Evolutionary conservation across 495 filamentous ascomycete species (phyloP).

Genomic region (Parmelia sp.): DNA sequence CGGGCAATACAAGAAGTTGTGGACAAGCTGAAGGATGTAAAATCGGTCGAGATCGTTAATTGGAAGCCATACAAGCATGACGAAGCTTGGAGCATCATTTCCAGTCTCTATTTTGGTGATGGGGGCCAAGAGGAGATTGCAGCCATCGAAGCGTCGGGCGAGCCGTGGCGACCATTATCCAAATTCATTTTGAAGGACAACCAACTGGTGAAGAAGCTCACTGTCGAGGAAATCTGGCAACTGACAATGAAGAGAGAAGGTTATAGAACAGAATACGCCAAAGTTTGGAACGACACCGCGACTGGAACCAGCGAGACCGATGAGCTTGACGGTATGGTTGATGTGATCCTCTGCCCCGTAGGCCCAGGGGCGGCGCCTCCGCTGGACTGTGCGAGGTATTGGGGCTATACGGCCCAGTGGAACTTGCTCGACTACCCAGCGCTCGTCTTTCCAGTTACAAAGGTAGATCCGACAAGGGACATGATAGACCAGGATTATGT

Average conservation of each 20-base stretch:
- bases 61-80: constrained; percentile 61
- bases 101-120: constrained; percentile 52
- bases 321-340: constrained; percentile 38
- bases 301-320: constrained; percentile 16
- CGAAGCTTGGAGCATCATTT: constrained; percentile 54
- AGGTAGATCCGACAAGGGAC: constrained; percentile 31
- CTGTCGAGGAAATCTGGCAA: constrained; percentile 39
- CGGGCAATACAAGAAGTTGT: constrained; percentile 52
- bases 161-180: constrained; percentile 52
- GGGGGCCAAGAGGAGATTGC: constrained; percentile 41
- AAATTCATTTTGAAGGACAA: constrained; percentile 52
- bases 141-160: constrained; percentile 44
- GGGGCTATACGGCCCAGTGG: constrained; percentile 69
- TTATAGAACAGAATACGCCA: constrained; percentile 54
- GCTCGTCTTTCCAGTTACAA: constrained; percentile 42
- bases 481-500: constrained; percentile 27
- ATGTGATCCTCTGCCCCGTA: constrained; percentile 64
- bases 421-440: constrained; percentile 66
- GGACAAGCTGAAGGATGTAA: constrained; percentile 43
- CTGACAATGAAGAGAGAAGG: constrained; percentile 46
- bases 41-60: constrained; percentile 52
- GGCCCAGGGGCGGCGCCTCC: constrained; percentile 54
- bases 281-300: constrained; percentile 51
- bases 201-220: constrained; percentile 36
- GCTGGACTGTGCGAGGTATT: constrained; percentile 56